Evolutionary conservation across 2,329 filamentous ascomycete genomes (phyloP).

Genomic region (Pseudofabraea citricarpa): DNA sequence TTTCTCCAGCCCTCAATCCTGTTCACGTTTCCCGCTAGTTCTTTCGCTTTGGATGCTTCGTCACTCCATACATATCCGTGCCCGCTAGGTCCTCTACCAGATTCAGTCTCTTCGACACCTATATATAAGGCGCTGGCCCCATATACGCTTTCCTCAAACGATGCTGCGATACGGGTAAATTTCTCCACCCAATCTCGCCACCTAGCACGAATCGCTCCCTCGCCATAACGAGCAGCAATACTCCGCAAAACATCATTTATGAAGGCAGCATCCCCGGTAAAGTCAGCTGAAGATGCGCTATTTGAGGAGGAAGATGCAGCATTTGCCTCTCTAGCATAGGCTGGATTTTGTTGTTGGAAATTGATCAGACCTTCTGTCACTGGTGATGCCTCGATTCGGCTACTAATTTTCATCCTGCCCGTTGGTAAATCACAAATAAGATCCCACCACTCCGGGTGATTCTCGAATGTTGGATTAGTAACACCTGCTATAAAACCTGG

Average conservation of each 20-base stretch:
- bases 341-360: constrained; percentile 76
- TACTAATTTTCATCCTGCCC: constrained; percentile 91
- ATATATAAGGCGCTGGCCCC: constrained; percentile 88
- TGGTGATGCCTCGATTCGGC: constrained; percentile 73
- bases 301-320: constrained; percentile 25
- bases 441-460: constrained; percentile 98
- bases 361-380: constrained; percentile 80
- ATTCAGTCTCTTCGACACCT: constrained; percentile 66
- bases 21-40: constrained; percentile 86
- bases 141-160: constrained; percentile 94
- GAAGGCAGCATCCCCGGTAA: constrained; percentile 83
- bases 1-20: constrained; percentile 96
- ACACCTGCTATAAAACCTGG: constrained; percentile 97
- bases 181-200: constrained; percentile 94
- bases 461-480: constrained; percentile 92
- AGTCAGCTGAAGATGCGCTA: constrained; percentile 44
- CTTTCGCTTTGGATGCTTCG: constrained; percentile 72
- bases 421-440: constrained; percentile 88
- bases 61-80: constrained; percentile 96
- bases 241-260: constrained; percentile 82
- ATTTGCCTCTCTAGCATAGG: constrained; percentile 45
- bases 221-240: constrained; percentile 80
- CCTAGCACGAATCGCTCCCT: constrained; percentile 84
- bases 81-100: constrained; percentile 51
- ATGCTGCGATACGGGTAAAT: constrained; percentile 86